Base-by-base conservation (phyloP, 1,139 yeast genomes). In the Pichia sp. region DNA sequence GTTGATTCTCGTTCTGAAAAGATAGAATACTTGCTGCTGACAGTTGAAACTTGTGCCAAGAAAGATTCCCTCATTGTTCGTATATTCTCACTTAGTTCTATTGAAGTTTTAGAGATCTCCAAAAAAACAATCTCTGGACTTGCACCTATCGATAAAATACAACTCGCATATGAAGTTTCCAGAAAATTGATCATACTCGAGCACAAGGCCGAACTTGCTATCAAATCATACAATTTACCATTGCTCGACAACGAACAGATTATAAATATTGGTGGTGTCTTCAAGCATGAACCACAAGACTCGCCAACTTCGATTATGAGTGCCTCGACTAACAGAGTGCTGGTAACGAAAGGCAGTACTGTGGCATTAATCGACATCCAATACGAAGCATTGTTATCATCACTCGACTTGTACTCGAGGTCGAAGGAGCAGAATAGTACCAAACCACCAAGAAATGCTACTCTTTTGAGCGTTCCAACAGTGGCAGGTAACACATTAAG, bases 241-340 rank as follows among this genome's bases (percentile, higher is more conserved):
- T 57, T 55, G 44, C 41, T 58, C 7, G 55, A 56, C 19, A 53
- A 58, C 18, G 44, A 55, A 10, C 63, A 60, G 36, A 31, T 53
- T 1, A 49, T 64, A 12, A 49, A 56, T 9, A 40, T 62, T 10
- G 41, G 52, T 1, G 49, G 54, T 7, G 55, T 57, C 23, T 62
- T 62, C 31, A 25, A 41, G 21, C 49, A 55, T 21, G 64, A 60
- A 47, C 59, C 58, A 19, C 31, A 19, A 8, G 51, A 52, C 43
- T 41, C 62, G 0, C 49, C 53, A 45, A 48, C 58, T 8, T 62
- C 67, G 4, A 57, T 65, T 4, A 42, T 60, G 48, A 55, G 75
- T 12, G 75, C 77, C 3, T 71, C 80, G 42, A 67, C 74, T 10
- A 79, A 77, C 59, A 69, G 85, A 60, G 56, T 79, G 16, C 62